phyloP scores from a whole-genome alignment of 768 basidiomycete species.

The Tubosaeta brunneosetosa region DNA sequence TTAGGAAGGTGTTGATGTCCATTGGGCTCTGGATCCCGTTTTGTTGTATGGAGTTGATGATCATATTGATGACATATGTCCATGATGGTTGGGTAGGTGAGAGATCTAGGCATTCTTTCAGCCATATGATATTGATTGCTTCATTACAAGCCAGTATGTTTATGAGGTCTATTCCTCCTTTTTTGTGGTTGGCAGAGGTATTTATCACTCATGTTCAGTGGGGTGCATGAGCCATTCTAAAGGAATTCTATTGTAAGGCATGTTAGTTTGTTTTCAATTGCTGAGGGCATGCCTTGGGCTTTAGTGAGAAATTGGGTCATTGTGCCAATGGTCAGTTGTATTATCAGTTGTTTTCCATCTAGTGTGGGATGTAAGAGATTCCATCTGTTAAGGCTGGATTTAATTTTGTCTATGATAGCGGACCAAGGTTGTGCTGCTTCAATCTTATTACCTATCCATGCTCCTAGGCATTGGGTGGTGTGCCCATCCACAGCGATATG shows the following conservation, averaged over 20 bases:
- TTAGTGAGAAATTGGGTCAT: conserved; percentile 29
- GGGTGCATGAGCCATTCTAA: neutral
- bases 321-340: neutral
- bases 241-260: neutral
- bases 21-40: neutral
- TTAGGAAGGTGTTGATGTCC: neutral
- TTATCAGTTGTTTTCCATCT: too few species aligned
- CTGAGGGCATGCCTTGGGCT: conserved; percentile 16
- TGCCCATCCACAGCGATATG: neutral
- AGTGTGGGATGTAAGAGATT: too few species aligned
- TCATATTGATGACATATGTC: neutral
- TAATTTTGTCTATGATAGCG: too few species aligned
- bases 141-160: neutral
- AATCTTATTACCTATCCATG: neutral
- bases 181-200: neutral
- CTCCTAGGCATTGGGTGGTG: neutral
- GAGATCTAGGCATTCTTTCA: neutral
- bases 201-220: neutral
- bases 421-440: neutral
- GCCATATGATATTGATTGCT: neutral
- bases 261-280: too few species aligned
- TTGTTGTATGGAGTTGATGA: neutral
- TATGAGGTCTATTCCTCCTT: neutral
- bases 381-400: too few species aligned
- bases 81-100: neutral